Evolutionary conservation across 208 protist genomes (phyloP).

Genomic region (Tritrichomonas musculus): DNA sequence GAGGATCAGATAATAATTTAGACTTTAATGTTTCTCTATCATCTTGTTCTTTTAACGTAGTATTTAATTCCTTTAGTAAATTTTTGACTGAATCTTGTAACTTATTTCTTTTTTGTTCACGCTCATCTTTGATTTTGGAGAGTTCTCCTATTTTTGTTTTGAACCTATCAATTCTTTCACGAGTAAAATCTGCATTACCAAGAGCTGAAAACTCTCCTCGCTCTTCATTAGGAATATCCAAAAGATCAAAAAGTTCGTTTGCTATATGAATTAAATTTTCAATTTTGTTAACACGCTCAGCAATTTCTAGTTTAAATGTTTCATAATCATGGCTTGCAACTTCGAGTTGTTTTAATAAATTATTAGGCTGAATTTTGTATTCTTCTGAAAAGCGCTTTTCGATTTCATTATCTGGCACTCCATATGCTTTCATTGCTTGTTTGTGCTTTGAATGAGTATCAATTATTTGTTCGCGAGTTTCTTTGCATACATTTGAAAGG

Average conservation of each 20-base stretch:
- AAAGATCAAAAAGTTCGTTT: background rate
- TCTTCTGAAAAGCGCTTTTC: background rate
- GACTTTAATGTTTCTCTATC: background rate
- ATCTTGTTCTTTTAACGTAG: background rate
- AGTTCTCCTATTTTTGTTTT: background rate
- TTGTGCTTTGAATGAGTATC: background rate
- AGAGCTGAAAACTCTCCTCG: background rate
- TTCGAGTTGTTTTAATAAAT: background rate
- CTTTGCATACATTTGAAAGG: background rate
- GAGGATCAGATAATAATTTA: background rate
- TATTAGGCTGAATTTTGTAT: background rate
- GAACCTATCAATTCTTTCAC: background rate
- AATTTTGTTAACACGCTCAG: conserved; percentile 13
- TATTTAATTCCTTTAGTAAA: background rate
- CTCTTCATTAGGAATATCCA: background rate
- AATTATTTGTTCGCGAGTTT: background rate
- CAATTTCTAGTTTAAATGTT: background rate
- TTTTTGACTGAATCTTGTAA: background rate
- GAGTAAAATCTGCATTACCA: background rate
- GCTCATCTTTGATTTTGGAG: background rate
- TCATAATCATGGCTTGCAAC: background rate
- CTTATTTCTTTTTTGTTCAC: background rate
- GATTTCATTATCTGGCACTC: conserved; percentile 7
- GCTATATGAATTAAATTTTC: background rate
- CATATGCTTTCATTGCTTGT: conserved; percentile 13